phyloP scores from a whole-genome alignment of 2,329 filamentous ascomycete species.

The Aspergillus carbonarius region DNA sequence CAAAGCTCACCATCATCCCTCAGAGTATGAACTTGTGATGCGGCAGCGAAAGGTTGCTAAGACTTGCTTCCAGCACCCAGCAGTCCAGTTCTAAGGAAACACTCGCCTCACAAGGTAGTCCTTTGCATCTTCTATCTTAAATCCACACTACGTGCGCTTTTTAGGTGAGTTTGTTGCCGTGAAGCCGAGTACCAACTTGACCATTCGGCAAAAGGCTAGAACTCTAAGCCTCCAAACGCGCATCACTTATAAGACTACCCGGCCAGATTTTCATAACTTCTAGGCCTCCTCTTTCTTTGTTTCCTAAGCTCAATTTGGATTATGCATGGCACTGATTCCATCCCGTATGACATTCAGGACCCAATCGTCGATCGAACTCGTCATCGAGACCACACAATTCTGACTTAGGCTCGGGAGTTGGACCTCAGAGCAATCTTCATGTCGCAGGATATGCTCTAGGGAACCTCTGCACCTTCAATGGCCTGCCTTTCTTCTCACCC shows the following conservation, averaged over 20 bases:
- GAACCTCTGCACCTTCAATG: neutral
- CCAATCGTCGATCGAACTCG: neutral
- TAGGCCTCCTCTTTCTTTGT: too few species aligned
- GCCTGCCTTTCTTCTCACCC: conserved; percentile 4
- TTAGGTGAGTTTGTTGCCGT: too few species aligned
- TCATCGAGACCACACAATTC: neutral
- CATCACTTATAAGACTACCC: too few species aligned
- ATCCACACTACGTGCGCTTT: too few species aligned
- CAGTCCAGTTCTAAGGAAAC: too few species aligned
- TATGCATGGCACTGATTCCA: neutral
- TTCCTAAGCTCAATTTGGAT: too few species aligned
- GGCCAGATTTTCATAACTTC: too few species aligned
- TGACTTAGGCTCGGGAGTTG: neutral
- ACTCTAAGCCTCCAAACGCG: too few species aligned
- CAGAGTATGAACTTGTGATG: neutral
- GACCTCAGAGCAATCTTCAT: neutral
- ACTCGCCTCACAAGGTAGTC: too few species aligned
- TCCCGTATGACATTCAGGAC: neutral
- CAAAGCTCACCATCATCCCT: neutral
- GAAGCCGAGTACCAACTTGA: too few species aligned
- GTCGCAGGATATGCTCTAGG: neutral
- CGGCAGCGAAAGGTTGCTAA: neutral
- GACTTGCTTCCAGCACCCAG: neutral
- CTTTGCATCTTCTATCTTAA: too few species aligned
- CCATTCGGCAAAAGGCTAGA: too few species aligned